Evolutionary conservation across 176 grass and related monocot genomes (phyloP), one percentile per base, ranked within the genome.

Genomic region (Hordeum marinum): DNA sequence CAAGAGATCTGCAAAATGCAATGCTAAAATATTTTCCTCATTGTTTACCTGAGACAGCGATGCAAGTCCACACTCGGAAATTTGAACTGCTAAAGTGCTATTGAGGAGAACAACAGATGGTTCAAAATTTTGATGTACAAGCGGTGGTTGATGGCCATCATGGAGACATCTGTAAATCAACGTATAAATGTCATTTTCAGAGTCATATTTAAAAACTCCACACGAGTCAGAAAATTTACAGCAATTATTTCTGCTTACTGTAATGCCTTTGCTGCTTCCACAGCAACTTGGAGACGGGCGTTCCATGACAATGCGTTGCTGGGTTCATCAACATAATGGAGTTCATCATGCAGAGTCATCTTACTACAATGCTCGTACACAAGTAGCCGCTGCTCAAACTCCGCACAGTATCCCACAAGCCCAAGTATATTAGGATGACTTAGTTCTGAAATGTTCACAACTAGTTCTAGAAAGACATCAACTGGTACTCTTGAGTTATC

Each of bases 331-430:
- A 83, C 80, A 77, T 69, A 88, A 91, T 94, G 93, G 68, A 99
- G 91, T 80, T 90, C 88, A 62, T 99, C 91, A 90, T 94, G 86
- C 31, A 99, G 87, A 58, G 94, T 94, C 82, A 91, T 92, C 83
- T 91, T 92, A 72, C 91, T 88, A 88, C 92, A 96, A 68, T 96
- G 84, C 54, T 90, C 88, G 36, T 99, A 96, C 20, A 94, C 91
- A 89, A 99, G 93, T 79, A 99, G 37, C 32, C 88, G 80, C 23
- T 99, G 97, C 68, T 85, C 97, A 84, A 94, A 99, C 79, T 99
- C 97, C 52, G 88, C 97, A 89, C 91, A 94, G 65, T 99, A 99
- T 36, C 97, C 97, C 6, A 99, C 93, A 84, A 99, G 90, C 60
- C 83, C 82, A 39, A 94, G 61, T 76, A 99, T 85, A 65, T 96